A percentile compares a stretch with the other conserved stretches of the same genome.
These are phyloP conservation scores for Dactylella cylindrospora DNA, from an alignment of 2,329 filamentous ascomycete genomes.

Conservation along the genomic window DNA sequence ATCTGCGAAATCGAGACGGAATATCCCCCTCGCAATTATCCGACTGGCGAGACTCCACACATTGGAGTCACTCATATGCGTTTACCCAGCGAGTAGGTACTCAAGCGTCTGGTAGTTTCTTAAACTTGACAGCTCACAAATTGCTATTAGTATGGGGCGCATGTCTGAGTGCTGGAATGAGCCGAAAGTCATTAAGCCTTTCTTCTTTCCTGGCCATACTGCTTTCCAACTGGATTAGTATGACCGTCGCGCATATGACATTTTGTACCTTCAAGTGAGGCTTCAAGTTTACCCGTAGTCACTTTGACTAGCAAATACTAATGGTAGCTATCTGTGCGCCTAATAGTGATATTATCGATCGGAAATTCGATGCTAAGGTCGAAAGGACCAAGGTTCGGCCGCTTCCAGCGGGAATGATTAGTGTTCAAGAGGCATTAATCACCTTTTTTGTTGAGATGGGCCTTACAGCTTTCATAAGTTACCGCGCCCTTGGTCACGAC, in stretches of 20 bases:
- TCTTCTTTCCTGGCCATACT: constrained; percentile 3
- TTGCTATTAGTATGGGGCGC: constrained; percentile 5
- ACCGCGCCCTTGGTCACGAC: constrained; percentile 3
- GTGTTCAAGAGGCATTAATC: constrained; percentile 1
- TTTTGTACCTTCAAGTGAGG: constrained; percentile 25
- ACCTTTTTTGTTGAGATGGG: constrained; percentile 7
- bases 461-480: constrained; percentile 9
- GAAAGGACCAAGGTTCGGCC: constrained; percentile 17
- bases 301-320: background rate
- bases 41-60: constrained; percentile 18
- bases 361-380: constrained; percentile 17
- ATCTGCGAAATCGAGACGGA: constrained; percentile 4
- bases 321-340: background rate
- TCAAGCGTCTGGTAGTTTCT: background rate
- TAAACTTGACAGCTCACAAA: background rate
- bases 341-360: constrained; percentile 14
- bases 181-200: background rate
- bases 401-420: constrained; percentile 13
- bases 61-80: constrained; percentile 15
- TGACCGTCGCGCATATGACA: constrained; percentile 17
- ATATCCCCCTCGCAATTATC: constrained; percentile 16
- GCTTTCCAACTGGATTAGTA: constrained; percentile 17
- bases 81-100: constrained; percentile 19
- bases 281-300: background rate
- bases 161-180: constrained; percentile 2